Base-by-base conservation (phyloP, 2,329 filamentous ascomycete species). In the Teratosphaeria gauchensis region DNA sequence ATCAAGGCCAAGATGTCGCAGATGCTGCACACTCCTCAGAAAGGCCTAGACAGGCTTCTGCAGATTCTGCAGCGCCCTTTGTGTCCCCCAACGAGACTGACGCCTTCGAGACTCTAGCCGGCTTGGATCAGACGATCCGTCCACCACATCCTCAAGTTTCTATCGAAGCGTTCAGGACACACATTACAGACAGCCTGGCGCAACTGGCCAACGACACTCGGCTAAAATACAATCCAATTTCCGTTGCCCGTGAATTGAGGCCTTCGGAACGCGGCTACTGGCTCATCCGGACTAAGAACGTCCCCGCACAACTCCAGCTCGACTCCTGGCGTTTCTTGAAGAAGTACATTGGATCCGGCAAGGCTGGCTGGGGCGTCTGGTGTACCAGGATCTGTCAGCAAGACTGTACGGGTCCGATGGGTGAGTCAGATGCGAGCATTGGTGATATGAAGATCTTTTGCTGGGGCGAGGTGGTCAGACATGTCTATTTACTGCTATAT, bases 211-310 rank as follows among this genome's bases (percentile, higher is more conserved):
- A 71, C 11, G 66, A 72, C 21, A 58, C 65, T 21, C 61, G 55
- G 5, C 64, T 68, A 4, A 48, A 66, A 8, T 78, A 73, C 62
- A 67, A 67, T 24, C 74, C 75, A 16, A 51, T 63, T 2, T 62
- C 54, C 5, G 61, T 82, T 56, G 73, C 74, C 1, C 77, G 86
- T 3, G 68, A 72, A 0, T 73, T 87, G 1, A 73, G 78, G 2
- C 73, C 74, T 0, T 81, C 87, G 42, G 90, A 95, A 70, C 80
- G 92, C 16, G 92, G 91, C 0, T 85, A 88, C 72, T 96, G 92
- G 92, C 71, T 78, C 2, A 66, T 96, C 4, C 68, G 73, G 0
- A 55, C 64, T 1, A 30, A n/a, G 8, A 28, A 16, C 16, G 90
- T 87, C 87, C 68, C 74, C 0, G 56, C 68, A 0, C 70, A 73